Base-by-base conservation (phyloP, 352 stramenopile genomes). In the Pythium brachiatum region DNA sequence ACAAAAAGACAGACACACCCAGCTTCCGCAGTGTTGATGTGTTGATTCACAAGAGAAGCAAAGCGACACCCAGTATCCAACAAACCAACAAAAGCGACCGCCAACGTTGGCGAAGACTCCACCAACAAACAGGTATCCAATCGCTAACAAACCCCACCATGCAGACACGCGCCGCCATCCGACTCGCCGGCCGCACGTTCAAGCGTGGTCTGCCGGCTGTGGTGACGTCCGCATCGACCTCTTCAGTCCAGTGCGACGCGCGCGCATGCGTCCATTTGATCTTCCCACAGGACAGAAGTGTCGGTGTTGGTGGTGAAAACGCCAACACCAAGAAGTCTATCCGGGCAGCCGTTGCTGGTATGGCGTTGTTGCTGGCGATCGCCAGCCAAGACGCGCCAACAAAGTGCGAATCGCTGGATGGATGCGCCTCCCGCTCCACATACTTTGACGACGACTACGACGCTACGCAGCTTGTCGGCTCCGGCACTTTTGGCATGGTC, bases 401-500 rank as follows among this genome's bases (percentile, higher is more conserved):
- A 0, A 6, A 13, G 31, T 65, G 58, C 43, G 58, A 65, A 27
- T 41, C 58, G 1, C 20, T 61, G 23, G 18, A 47, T 41, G 57
- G 32, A 15, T 26, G 46, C 21, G 8, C 50, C 15, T 29, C 26
- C 8, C 21, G 27, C 16, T 34, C 52, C 2, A 27, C 21, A 34
- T 67, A 67, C 53, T 90, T 92, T 69, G 83, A 92, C 20, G 58
- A 73, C 5, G 78, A 88, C 38, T 92, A 89, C 43, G 81, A 92
- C 47, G 61, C 73, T 13, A 88, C 73, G 23, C 81, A 57, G 36
- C 50, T 93, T 29, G 68, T 93, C 2, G 86, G 83, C 21, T 85
- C 69, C 15, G 86, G 86, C 21, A 72, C 84, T 3, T 95, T 91
- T 62, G 86, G 86, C n/a, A 79, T 93, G 26, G 86, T 95, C 32